Base-by-base conservation (phyloP, 2,329 filamentous ascomycete species). In the Teratosphaeriaceae sp. region DNA sequence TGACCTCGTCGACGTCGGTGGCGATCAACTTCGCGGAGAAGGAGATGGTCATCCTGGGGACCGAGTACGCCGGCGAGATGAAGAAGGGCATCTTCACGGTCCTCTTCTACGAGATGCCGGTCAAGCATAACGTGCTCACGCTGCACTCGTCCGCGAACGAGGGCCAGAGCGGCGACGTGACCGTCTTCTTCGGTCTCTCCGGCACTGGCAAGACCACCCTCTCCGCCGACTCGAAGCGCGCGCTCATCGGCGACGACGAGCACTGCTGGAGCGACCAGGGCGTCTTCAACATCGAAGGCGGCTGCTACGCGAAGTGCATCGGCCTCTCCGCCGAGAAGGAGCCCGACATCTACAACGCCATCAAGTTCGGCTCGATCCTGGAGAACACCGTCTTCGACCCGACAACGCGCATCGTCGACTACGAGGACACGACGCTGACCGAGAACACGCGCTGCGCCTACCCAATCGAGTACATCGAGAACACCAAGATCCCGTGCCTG, bases 1-100 rank as follows among this genome's bases (percentile, higher is more conserved):
- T 98, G 92, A 98, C 92, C 60, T 97, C 92, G 16, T 87, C 88
- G 50, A 98, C 92, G 40, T 98, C 92, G 7, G 90, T 98, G 40
- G 85, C 92, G 57, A 94, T 98, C 76, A 98, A 98, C 82, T 98
- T 98, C 61, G 85, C 85, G 64, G 89, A 96, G 65, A 96, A 95
- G 83, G 92, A 98, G 79, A 98, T 98, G 92, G 92, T 98, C 57
- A 98, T 98, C 66, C 82, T 98, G 45, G 92, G 92, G 67, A 98
- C 92, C 26, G 92, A 98, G 74, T 98, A 98, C 64, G 92, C 92
- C 45, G 90, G 90, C 61, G 45, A 52, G 42, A 40, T 38, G 35
- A 38, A 38, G 22, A 38, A 38, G 26, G 53, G 92, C 59, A 80
- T 98, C 69, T 98, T 98, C 79, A 98, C 92, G 37, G 88, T 98